A percentile compares a stretch with the other conserved stretches of the same genome.
phyloP scores from a whole-genome alignment of 768 basidiomycete genomes.

The Lactarius trivialis region DNA sequence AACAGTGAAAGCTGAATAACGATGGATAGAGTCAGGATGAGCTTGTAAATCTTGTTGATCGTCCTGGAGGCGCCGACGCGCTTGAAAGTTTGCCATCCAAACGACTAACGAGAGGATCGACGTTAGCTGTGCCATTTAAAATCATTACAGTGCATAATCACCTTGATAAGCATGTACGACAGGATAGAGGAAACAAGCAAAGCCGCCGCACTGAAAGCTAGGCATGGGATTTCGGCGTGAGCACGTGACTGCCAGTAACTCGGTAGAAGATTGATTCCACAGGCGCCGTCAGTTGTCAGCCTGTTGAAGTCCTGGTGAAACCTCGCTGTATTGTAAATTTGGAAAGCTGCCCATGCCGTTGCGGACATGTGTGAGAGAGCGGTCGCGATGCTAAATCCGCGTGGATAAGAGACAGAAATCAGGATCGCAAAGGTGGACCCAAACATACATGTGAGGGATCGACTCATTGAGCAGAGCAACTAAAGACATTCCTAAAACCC shows the following conservation, averaged over 20 bases:
- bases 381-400: slow-evolving; percentile 43
- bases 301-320: slow-evolving; percentile 53
- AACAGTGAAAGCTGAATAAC: slow-evolving; percentile 70
- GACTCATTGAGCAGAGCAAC: slow-evolving; percentile 71
- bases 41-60: slow-evolving; percentile 70
- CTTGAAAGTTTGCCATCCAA: slow-evolving; percentile 87
- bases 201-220: slow-evolving; percentile 55
- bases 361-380: slow-evolving; percentile 67
- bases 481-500: slow-evolving; percentile 73
- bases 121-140: not conserved
- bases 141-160: slow-evolving; percentile 26
- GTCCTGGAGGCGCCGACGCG: slow-evolving; percentile 69
- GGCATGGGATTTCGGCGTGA: slow-evolving; percentile 54
- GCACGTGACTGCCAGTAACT: slow-evolving; percentile 58
- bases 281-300: slow-evolving; percentile 60
- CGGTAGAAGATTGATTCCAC: slow-evolving; percentile 49
- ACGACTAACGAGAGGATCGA: slow-evolving; percentile 37
- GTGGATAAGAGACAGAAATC: not conserved
- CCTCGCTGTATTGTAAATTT: slow-evolving; percentile 50
- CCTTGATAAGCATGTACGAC: slow-evolving; percentile 72
- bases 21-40: slow-evolving; percentile 63
- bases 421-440: not conserved
- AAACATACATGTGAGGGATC: slow-evolving; percentile 58
- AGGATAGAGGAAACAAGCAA: slow-evolving; percentile 55
- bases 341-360: slow-evolving; percentile 66